Base-by-base conservation (phyloP, 1,139 yeast species). In the Pneumocystis jirovecii region DNA sequence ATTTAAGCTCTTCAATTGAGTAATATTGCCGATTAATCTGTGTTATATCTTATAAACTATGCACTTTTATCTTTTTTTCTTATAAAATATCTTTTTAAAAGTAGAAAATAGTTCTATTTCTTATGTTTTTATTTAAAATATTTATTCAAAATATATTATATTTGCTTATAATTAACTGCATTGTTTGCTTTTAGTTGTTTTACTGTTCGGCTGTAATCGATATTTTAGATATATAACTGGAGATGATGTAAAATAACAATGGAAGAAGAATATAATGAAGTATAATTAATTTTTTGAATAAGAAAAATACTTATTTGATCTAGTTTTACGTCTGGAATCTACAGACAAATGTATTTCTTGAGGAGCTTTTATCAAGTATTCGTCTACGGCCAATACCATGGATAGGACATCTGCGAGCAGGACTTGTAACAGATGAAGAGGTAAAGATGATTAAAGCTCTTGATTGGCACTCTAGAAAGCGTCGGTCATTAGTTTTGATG, bases 341-440 rank as follows among this genome's bases (percentile, higher is more conserved):
- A 63, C 74, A 82, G 69, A 89, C 86, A 71, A 85, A 88, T 75
- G 81, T 81, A 63, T 85, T 83, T 73, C 79, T 89, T 72, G 85
- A 85, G 69, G 96, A 89, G 71, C 83, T 87, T 69, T 84, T 89
- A 72, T 80, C 82, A 71, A 85, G 85, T 69, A 85, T 89, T 70
- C 81, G 95, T 71, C 87, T 88, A 68, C 83, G 95, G 70, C 86
- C 95, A 44, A 83, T 91, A 68, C 95, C 96, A 35, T 91, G 97
- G 97, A 95, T 88, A 73, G 96, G 96, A 8, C 84, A 87, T 72
- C 85, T 89, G 25, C 82, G 96, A 68, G 86, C 95, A 15, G 85
- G 83, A 63, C 83, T 85, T 63, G 80, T 91, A 62, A 76, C 84
- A 29, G 80, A 80, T 65, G 85, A 83, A 68, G 90, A 87, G 73